A percentile compares a stretch with the other conserved stretches of the same genome.
Conservation (phyloP, 768 basidiomycete genomes). For the Pleurotus citrinopileatus region DNA sequence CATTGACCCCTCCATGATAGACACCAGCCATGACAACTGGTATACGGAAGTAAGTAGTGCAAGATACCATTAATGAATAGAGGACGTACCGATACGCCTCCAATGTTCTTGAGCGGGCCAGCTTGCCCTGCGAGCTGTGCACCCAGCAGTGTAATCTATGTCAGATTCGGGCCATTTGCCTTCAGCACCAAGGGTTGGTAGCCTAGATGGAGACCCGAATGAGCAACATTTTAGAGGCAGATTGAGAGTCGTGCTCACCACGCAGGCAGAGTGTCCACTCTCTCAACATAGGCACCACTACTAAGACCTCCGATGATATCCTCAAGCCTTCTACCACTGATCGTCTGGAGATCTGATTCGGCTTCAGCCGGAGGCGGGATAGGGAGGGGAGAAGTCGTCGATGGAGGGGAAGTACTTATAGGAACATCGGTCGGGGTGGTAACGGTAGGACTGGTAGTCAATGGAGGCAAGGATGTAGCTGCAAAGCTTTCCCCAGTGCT, state of each 20-base stretch:
- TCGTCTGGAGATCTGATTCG: slow-evolving; percentile 12
- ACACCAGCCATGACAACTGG: slow-evolving; percentile 53
- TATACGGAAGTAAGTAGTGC: background rate
- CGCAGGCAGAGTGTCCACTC: background rate
- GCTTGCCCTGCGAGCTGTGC: slow-evolving; percentile 57
- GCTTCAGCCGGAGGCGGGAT: background rate
- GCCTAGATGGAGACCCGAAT: slow-evolving; percentile 27
- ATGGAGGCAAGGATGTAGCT: too few relatives aligned
- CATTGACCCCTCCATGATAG: slow-evolving; percentile 49
- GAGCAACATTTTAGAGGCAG: slow-evolving; percentile 32
- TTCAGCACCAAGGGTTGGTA: slow-evolving; percentile 40
- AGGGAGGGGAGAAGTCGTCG: background rate
- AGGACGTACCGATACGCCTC: slow-evolving; percentile 43
- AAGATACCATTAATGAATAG: slow-evolving; percentile 3
- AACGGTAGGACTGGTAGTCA: background rate
- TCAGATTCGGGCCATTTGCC: slow-evolving; percentile 54
- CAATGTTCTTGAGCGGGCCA: slow-evolving; percentile 69
- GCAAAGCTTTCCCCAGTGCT: too few relatives aligned
- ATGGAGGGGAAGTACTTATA: background rate
- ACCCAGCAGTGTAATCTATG: slow-evolving; percentile 64
- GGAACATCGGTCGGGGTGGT: background rate
- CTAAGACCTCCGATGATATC: slow-evolving; percentile 37
- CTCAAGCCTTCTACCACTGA: slow-evolving; percentile 34
- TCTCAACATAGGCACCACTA: slow-evolving; percentile 26
- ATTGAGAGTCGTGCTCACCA: slow-evolving; percentile 11